Percentiles rank a stretch among this genome's conserved stretches.
phyloP scores from a whole-genome alignment of 306 rosid species.

The Macrotyloma uniflorum region DNA sequence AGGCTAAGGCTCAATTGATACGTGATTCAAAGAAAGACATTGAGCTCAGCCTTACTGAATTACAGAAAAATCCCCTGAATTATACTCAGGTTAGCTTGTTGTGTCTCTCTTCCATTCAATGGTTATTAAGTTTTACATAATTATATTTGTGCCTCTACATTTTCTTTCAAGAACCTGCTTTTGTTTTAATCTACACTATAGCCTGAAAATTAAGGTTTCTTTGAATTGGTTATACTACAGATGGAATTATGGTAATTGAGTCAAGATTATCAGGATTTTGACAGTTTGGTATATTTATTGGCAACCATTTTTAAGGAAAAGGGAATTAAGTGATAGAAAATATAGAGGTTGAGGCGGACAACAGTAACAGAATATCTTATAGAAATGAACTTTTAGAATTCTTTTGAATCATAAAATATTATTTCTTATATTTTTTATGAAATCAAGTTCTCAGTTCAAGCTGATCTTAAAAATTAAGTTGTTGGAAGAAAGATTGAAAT shows the following conservation, averaged over 20 bases:
- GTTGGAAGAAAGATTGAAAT: constrained; percentile 14
- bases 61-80: constrained; percentile 92
- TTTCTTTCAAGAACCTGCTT: not conserved
- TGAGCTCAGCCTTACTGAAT: constrained; percentile 62
- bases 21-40: constrained; percentile 91
- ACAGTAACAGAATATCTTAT: not conserved
- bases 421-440: not conserved
- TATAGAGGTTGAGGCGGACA: not conserved
- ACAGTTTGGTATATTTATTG: not conserved
- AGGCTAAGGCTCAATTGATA: constrained; percentile 85
- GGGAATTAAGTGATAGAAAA: not conserved
- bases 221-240: not conserved
- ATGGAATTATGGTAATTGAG: not conserved
- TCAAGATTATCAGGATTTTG: not conserved
- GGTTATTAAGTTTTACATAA: not conserved
- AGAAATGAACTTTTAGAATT: not conserved
- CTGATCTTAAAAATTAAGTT: not conserved
- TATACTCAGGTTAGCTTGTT: constrained; percentile 73
- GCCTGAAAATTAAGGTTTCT: not conserved
- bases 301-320: not conserved
- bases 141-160: not conserved
- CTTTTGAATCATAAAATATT: constrained; percentile 11
- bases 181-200: not conserved
- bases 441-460: not conserved
- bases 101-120: not conserved